phyloP scores from a whole-genome alignment of 2,329 filamentous ascomycete genomes.

The Teratosphaeriaceae sp. region DNA sequence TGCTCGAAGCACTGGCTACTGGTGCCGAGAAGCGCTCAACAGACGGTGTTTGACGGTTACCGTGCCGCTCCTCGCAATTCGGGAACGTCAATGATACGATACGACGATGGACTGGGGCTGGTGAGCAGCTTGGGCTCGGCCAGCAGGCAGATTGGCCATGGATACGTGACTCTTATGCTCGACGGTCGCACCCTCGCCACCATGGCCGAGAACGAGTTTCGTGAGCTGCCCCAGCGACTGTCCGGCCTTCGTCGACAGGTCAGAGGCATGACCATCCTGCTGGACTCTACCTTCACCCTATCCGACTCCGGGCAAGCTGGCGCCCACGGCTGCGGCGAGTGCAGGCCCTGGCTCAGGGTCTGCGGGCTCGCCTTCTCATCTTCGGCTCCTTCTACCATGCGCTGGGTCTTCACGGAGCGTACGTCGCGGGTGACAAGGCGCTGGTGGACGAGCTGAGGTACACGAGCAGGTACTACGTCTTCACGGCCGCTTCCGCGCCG shows the following conservation, averaged over 20 bases:
- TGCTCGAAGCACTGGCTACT: not conserved
- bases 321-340: not conserved
- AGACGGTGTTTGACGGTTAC: not conserved
- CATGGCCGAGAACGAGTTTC: too few relatives aligned
- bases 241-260: not conserved
- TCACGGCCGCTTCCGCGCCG: constrained; percentile 1
- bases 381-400: constrained; percentile 2
- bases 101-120: not conserved
- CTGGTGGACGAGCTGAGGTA: constrained; percentile 2
- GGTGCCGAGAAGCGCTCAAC: not conserved
- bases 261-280: not conserved
- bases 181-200: not conserved
- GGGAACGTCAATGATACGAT: not conserved
- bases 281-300: not conserved
- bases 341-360: not conserved
- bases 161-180: not conserved
- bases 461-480: constrained; percentile 1
- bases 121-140: not conserved
- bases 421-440: constrained; percentile 1
- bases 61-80: not conserved
- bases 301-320: too few relatives aligned
- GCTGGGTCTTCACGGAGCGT: not conserved
- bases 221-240: not conserved
- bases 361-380: not conserved
- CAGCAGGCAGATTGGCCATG: not conserved